Evolutionary conservation across 805 yeast genomes (phyloP), one percentile per base, ranked within the genome.

Genomic region (Hanseniaspora singularis): DNA sequence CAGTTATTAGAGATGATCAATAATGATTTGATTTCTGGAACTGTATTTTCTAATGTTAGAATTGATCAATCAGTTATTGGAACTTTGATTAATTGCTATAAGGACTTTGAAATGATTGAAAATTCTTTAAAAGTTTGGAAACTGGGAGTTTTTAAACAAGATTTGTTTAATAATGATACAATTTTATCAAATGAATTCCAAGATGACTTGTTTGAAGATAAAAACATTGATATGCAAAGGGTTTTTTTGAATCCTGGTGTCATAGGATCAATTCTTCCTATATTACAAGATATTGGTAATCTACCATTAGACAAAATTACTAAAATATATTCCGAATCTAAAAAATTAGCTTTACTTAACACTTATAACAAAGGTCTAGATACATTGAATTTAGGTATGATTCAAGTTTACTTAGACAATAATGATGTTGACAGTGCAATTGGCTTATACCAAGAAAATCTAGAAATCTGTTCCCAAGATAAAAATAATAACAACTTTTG

Each of bases 41-140:
- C 23, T 32, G 38, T 32, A 7, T 38, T 38, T 32, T 22, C 2
- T 15, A 34, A 28, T n/a, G 65, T 71, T n/a, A 54, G 52, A 16
- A 56, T 75, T 36, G 72, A 71, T 44, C 71, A 74, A 39, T 71
- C 69, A 49, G 79, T 79, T 51, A 72, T 77, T 23, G 71, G 75
- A 62, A 77, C 74, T 55, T 55, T 76, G 39, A 69, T 74, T 51
- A 73, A 77, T 22, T 73, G 78, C 11, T 72, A 73, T 55, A 73
- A 74, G 56, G 85, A 79, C 57, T 69, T 76, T 51, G 70, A 73
- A 40, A 67, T 78, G 50, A 70, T 73, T 38, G 69, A 73, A 45
- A 87, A 81, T 60, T 79, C 83, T 43, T 72, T 81, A 38, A 69
- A 72, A 50, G 69, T 79, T 50, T 82, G 92, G 92, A 81, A 79